Conservation (phyloP, 257 asterid species). For the Echites panduratus region DNA sequence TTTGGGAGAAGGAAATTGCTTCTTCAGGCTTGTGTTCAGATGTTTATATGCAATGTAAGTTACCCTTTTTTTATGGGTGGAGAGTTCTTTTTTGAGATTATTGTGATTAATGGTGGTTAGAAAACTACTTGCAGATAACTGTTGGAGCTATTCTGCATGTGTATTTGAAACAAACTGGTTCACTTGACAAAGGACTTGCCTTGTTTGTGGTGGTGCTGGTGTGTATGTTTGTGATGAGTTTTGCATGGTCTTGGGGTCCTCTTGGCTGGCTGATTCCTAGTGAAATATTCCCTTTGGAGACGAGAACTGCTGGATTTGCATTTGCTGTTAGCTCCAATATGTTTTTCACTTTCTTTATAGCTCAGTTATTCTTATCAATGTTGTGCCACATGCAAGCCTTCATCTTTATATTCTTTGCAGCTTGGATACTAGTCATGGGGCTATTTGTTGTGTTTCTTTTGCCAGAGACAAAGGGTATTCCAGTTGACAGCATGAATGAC, state of each 20-base stretch:
- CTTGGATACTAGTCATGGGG: slow-evolving; percentile 31
- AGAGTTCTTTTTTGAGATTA: background rate
- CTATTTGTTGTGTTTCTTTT: slow-evolving; percentile 24
- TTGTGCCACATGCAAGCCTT: slow-evolving; percentile 33
- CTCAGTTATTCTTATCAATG: slow-evolving; percentile 36
- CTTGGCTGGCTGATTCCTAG: slow-evolving; percentile 72
- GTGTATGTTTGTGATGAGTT: slow-evolving; percentile 59
- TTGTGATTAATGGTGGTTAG: background rate
- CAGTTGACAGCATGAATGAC: slow-evolving; percentile 23
- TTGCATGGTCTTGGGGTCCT: slow-evolving; percentile 91
- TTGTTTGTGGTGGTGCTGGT: slow-evolving; percentile 44
- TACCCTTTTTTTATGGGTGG: no score
- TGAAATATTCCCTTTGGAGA: slow-evolving; percentile 66
- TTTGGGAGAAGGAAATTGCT: slow-evolving; percentile 64
- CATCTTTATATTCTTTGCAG: slow-evolving; percentile 36
- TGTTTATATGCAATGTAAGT: slow-evolving; percentile 47
- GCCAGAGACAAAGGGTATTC: slow-evolving; percentile 40
- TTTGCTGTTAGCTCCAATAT: slow-evolving; percentile 55
- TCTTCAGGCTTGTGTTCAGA: slow-evolving; percentile 65
- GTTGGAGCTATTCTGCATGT: slow-evolving; percentile 35
- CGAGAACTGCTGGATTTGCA: slow-evolving; percentile 65
- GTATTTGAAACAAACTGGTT: slow-evolving; percentile 36
- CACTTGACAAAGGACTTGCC: slow-evolving; percentile 30
- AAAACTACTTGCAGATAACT: slow-evolving; percentile 33
- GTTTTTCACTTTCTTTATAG: slow-evolving; percentile 34